These are phyloP conservation scores for Suhomyces faveliae DNA, from an alignment of 805 yeast genomes.

Conservation along the genomic window DNA sequence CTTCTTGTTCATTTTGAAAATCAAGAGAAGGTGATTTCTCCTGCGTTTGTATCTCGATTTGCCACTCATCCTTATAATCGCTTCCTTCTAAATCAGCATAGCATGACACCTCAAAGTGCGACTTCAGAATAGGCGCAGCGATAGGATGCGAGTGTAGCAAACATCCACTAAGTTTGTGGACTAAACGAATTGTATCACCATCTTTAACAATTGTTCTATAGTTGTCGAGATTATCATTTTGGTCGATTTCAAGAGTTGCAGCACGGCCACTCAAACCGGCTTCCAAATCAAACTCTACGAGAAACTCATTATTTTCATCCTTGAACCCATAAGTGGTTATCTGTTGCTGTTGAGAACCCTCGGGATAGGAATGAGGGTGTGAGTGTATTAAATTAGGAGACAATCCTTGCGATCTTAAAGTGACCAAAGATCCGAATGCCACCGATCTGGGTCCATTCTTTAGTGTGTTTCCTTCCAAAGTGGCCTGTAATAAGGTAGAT, in stretches of 20 bases:
- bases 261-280: slow-evolving; percentile 27
- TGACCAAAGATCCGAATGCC: slow-evolving; percentile 59
- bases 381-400: slow-evolving; percentile 83
- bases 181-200: slow-evolving; percentile 67
- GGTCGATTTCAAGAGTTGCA: slow-evolving; percentile 29
- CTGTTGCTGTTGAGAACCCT: slow-evolving; percentile 92
- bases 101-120: slow-evolving; percentile 81
- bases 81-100: slow-evolving; percentile 73
- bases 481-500: slow-evolving; percentile 86
- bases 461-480: slow-evolving; percentile 66
- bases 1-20: slow-evolving; percentile 45
- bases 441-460: slow-evolving; percentile 65
- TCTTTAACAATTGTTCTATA: slow-evolving; percentile 40
- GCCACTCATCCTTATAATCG: slow-evolving; percentile 88
- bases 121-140: slow-evolving; percentile 67
- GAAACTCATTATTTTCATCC: slow-evolving; percentile 95
- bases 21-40: slow-evolving; percentile 40
- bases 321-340: slow-evolving; percentile 89
- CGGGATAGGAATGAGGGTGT: slow-evolving; percentile 82
- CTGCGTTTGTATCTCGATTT: slow-evolving; percentile 75
- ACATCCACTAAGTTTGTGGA: slow-evolving; percentile 68
- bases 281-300: slow-evolving; percentile 72
- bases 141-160: slow-evolving; percentile 82
- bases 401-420: slow-evolving; percentile 68
- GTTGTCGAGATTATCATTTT: slow-evolving; percentile 15